Base-by-base conservation (phyloP, 1,284 basidiomycete species). In the Cryptococcus sp. region DNA sequence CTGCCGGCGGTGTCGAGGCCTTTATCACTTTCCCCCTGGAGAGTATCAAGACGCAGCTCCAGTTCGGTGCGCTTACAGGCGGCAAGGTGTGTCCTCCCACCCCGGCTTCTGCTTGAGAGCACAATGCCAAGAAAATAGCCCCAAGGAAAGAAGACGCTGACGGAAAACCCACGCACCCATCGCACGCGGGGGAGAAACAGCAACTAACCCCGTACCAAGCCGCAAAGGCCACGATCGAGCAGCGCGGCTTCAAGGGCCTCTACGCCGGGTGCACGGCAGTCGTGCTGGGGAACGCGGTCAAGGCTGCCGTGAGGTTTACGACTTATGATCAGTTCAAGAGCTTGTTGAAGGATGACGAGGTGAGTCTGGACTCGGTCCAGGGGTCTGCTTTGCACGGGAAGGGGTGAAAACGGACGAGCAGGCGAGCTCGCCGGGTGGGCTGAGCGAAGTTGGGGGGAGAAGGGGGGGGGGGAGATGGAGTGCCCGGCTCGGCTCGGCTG, bases 301-400 rank as follows among this genome's bases (percentile, higher is more conserved):
- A 97, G 79, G 94, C 94, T 2, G 93, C 91, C 7, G 93, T 98
- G 44, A 83, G 95, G 28, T 98, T 98, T 76, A 84, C 96, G 50
- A 89, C 87, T 63, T 98, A 98, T 78, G 94, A 98, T 72, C 83
- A 88, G 72, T 95, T 95, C 80, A 98, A 98, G 79, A 79, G 81
- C 43, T 77, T 87, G 67, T 77, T 98, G 52, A 88, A 88, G 47
- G 91, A 98, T 75, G 71, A 84, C 11, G 81, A 95, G 79, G 92
- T 91, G 68, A 52, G 76, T 68, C 40, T 43, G 16, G 20, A 4
- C 40, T 43, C 4, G 40, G n/a, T 43, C n/a, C 7, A 12, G 20
- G n/a, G 40, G 40, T 4, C 40, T 43, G 13, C n/a, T 39, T 12
- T 12, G 38, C 38, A 12, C 38, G n/a, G n/a, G n/a, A 39, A 39